Evolutionary conservation across 768 basidiomycete species (phyloP).

Genomic region (Trametes meyenii): DNA sequence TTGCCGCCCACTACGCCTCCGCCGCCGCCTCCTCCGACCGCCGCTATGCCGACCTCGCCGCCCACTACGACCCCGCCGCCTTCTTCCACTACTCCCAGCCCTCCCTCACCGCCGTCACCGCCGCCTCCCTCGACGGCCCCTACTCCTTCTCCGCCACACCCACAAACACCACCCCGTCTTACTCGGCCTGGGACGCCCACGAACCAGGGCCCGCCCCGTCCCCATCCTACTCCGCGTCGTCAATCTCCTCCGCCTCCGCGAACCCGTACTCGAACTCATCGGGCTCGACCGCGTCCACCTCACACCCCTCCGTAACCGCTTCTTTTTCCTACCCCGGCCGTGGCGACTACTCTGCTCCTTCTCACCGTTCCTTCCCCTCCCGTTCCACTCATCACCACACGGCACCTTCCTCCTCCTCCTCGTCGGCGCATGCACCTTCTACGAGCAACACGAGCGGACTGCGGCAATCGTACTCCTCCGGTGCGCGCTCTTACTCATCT

Average conservation of each 20-base stretch:
- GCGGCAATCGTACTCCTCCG: slow-evolving; percentile 7
- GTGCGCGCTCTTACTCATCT: slow-evolving; percentile 10
- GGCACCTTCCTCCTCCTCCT: not conserved
- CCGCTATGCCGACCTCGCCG: slow-evolving; percentile 18
- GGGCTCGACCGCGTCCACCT: slow-evolving; percentile 3
- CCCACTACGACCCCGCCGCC: slow-evolving; percentile 18
- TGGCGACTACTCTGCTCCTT: slow-evolving; percentile 6
- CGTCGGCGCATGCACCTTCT: not conserved
- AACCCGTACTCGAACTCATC: slow-evolving; percentile 8
- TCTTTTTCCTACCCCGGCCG: slow-evolving; percentile 12
- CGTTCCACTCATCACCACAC: not conserved
- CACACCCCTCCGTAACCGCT: slow-evolving; percentile 14
- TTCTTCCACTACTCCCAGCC: not conserved
- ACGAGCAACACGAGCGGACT: not conserved
- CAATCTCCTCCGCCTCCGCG: slow-evolving; percentile 3
- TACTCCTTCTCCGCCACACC: slow-evolving; percentile 1
- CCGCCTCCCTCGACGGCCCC: slow-evolving; percentile 1
- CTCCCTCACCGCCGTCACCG: slow-evolving; percentile 11
- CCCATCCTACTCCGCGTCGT: slow-evolving; percentile 12
- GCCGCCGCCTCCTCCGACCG: slow-evolving; percentile 10
- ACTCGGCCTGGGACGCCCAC: slow-evolving; percentile 18
- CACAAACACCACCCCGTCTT: slow-evolving; percentile 1
- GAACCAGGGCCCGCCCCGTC: slow-evolving; percentile 13
- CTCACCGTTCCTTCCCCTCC: slow-evolving; percentile 6
- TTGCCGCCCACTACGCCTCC: slow-evolving; percentile 18